These are phyloP conservation scores for Eucalyptus sp. DNA, from an alignment of 345 rosid species.

Conservation along the genomic window DNA sequence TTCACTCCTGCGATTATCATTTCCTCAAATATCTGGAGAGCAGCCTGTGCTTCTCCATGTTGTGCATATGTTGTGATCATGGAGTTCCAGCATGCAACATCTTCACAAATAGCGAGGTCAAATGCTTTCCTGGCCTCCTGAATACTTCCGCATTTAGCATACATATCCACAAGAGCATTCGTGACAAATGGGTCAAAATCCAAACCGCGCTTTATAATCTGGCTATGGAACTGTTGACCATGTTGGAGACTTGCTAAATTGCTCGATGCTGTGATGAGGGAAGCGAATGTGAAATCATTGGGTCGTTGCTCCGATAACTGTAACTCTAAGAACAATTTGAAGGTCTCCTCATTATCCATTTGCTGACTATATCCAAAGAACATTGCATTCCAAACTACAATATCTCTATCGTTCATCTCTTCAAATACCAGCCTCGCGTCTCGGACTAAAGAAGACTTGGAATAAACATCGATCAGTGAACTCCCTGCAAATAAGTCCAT, in stretches of 20 bases:
- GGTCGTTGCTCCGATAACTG: conserved; percentile 37
- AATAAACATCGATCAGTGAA: conserved; percentile 56
- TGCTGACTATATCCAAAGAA: conserved; percentile 53
- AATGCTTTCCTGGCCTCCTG: conserved; percentile 44
- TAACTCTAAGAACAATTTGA: conserved; percentile 36
- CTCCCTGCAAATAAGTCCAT: conserved; percentile 41
- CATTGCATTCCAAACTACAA: conserved; percentile 78
- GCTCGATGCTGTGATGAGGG: conserved; percentile 50
- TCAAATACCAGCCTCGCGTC: conserved; percentile 61
- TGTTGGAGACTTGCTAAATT: conserved; percentile 50
- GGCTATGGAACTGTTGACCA: conserved; percentile 60
- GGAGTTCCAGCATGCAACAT: conserved; percentile 62
- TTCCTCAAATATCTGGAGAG: conserved; percentile 37
- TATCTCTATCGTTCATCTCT: conserved; percentile 53
- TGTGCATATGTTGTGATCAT: conserved; percentile 56
- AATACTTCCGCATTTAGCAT: conserved; percentile 68
- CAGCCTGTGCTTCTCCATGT: conserved; percentile 53
- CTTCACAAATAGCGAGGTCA: conserved; percentile 21
- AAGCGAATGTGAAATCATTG: conserved; percentile 51
- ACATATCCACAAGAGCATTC: conserved; percentile 66
- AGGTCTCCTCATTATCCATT: conserved; percentile 49
- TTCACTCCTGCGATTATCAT: conserved; percentile 44
- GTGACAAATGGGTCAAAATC: conserved; percentile 36
- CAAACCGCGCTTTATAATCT: conserved; percentile 31
- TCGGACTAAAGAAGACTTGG: conserved; percentile 32